These are phyloP conservation scores for Coemansia sp. DNA, from an alignment of 192 early-diverging fungal genomes.

Conservation along the genomic window DNA sequence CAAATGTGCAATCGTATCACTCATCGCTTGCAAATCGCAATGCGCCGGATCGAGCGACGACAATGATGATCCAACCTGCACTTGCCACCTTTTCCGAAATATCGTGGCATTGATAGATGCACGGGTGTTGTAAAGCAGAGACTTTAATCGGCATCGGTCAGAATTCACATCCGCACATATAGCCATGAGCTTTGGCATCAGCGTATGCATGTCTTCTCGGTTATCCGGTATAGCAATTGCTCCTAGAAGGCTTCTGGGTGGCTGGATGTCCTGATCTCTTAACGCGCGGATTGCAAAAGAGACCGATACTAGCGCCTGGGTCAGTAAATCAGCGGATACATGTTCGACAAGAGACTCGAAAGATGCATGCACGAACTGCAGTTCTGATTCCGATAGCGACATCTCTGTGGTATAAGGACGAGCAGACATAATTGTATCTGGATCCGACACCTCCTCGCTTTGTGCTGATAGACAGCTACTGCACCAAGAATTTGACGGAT, in stretches of 20 bases:
- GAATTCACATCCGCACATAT: slow-evolving; percentile 14
- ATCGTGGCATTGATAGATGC: slow-evolving; percentile 26
- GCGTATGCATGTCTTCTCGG: not conserved
- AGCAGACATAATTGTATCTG: not conserved
- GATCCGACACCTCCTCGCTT: not conserved
- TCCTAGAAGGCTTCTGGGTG: not conserved
- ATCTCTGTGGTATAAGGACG: not conserved
- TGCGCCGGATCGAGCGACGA: not conserved
- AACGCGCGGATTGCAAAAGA: slow-evolving; percentile 32
- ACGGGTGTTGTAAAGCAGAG: slow-evolving; percentile 31
- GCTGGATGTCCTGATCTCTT: slow-evolving; percentile 4
- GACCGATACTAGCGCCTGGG: slow-evolving; percentile 18
- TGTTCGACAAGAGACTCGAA: slow-evolving; percentile 20
- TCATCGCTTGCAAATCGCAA: slow-evolving; percentile 1
- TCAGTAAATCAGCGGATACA: not conserved
- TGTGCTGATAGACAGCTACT: not conserved
- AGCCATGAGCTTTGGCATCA: slow-evolving; percentile 3
- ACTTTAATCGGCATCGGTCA: slow-evolving; percentile 27
- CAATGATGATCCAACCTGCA: slow-evolving; percentile 11
- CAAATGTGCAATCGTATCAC: not conserved
- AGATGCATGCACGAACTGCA: slow-evolving; percentile 15
- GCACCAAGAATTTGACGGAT: not conserved
- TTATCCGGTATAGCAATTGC: not conserved
- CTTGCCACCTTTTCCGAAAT: slow-evolving; percentile 26
- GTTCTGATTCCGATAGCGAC: slow-evolving; percentile 12